These are phyloP conservation scores for Suillus ampliporus DNA, from an alignment of 768 basidiomycete species.

Conservation along the genomic window DNA sequence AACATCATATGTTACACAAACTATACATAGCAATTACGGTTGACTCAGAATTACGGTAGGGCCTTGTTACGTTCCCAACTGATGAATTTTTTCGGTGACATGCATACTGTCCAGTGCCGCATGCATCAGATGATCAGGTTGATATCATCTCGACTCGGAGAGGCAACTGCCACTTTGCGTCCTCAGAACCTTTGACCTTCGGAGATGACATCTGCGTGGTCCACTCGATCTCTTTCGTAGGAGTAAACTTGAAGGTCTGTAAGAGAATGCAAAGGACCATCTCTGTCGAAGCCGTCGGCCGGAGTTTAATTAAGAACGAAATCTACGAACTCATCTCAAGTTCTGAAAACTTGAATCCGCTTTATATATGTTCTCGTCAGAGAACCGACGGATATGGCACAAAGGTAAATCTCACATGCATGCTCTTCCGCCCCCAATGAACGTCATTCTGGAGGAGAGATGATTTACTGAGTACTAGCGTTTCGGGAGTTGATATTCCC, in stretches of 20 bases:
- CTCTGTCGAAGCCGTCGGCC: slow-evolving; percentile 6
- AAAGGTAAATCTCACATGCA: slow-evolving; percentile 46
- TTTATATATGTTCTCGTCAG: slow-evolving; percentile 3
- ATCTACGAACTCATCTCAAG: slow-evolving; percentile 53
- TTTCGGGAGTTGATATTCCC: not conserved
- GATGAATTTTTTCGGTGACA: not conserved
- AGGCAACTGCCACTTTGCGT: slow-evolving; percentile 7
- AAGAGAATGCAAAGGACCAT: slow-evolving; percentile 8
- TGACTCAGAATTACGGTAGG: too few species aligned
- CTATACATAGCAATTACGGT: not conserved
- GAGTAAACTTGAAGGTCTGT: slow-evolving; percentile 15
- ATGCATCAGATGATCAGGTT: not conserved
- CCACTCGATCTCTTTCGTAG: slow-evolving; percentile 17
- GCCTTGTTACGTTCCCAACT: not conserved
- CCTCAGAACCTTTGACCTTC: slow-evolving; percentile 11
- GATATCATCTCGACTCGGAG: slow-evolving; percentile 11
- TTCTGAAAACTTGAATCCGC: slow-evolving; percentile 52
- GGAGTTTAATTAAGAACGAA: not conserved
- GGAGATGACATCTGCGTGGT: slow-evolving; percentile 14
- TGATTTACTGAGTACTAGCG: not conserved
- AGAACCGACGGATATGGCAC: slow-evolving; percentile 49
- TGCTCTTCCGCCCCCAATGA: slow-evolving; percentile 51
- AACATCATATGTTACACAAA: too few species aligned
- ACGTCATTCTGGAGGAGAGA: slow-evolving; percentile 45
- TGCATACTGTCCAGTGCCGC: not conserved